Conservation (phyloP, 805 yeast genomes). For the Starmerella apicola region DNA sequence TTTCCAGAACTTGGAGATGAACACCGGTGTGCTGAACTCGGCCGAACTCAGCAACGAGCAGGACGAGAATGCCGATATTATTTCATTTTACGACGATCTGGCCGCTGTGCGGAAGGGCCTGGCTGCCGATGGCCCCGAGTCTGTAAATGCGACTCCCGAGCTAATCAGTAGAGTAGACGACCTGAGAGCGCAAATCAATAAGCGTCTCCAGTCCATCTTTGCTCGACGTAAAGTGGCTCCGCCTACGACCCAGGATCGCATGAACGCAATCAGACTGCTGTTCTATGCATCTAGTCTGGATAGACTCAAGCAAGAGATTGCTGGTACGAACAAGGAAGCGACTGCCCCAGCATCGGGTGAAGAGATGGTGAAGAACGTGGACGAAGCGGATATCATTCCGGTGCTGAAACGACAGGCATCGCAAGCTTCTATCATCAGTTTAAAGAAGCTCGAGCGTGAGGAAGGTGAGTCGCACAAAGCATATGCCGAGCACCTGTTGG, state of each 20-base stretch:
- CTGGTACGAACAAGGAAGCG: constrained; percentile 3
- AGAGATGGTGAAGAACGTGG: constrained; percentile 19
- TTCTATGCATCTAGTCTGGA: constrained; percentile 20
- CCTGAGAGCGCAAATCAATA: constrained; percentile 15
- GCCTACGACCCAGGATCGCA: constrained; percentile 20
- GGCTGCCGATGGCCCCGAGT: neutral
- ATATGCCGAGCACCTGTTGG: constrained; percentile 36
- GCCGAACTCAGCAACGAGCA: neutral
- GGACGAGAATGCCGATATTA: constrained; percentile 15
- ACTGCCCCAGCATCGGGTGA: constrained; percentile 4
- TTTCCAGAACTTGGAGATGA: constrained; percentile 51
- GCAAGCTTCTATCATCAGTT: constrained; percentile 27
- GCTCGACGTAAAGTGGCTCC: constrained; percentile 12
- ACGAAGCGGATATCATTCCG: constrained; percentile 17
- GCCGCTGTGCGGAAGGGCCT: constrained; percentile 9
- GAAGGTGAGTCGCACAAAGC: constrained; percentile 86
- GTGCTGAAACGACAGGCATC: constrained; percentile 23
- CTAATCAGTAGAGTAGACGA: constrained; percentile 14
- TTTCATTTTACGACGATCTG: constrained; percentile 16
- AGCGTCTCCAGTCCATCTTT: constrained; percentile 18
- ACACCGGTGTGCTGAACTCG: constrained; percentile 27
- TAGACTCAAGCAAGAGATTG: constrained; percentile 13
- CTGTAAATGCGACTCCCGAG: neutral
- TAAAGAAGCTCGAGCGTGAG: constrained; percentile 62
- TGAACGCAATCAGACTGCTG: constrained; percentile 17